Evolutionary conservation across 2,329 filamentous ascomycete species (phyloP), one percentile per base, ranked within the genome.

Genomic region (Daldinia sp.): DNA sequence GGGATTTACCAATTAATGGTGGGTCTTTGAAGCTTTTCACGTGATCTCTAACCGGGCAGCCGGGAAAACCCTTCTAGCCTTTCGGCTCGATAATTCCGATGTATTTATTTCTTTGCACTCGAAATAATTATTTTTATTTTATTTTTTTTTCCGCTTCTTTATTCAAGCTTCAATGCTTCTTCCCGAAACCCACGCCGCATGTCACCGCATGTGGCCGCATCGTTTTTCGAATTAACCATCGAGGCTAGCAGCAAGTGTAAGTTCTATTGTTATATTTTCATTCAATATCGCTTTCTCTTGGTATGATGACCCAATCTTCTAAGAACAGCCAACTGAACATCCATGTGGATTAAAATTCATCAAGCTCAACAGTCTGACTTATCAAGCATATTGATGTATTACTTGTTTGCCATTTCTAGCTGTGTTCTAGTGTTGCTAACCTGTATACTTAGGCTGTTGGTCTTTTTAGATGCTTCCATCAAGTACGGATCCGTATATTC

Each of bases 301-400:
- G 39, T 37, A 71, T 73, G 85, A 88, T 88, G 85, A 87, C 77
- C 79, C 75, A 61, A 79, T 69, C 79, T 84, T 80, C 79, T 86
- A 87, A 87, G 85, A 87, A 87, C 85, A 84, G 85, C 85, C 85
- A 86, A 85, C 85, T 83, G 83, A 88, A 86, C 78, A 66, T 72
- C 74, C 70, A 82, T 87, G 85, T 86, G 82, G 85, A 87, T 79
- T 77, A 70, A 61, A 43, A 73, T 71, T 69, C 79, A 83, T 86
- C 85, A 87, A 87, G 84, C 84, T 87, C 83, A 86, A 86, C 83
- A 86, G 83, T 87, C 84, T 87, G 85, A 87, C 61, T 60, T 34
- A 53, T 59, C 35, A 56, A 53, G 34, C 48, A 55, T 53, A n/a
- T 53, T 34, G 23, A 34, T 23, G 15, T 45, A 50, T 25, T 45